Conservation (phyloP, 2,329 filamentous ascomycete species). For the Colletotrichum theobromicola region DNA sequence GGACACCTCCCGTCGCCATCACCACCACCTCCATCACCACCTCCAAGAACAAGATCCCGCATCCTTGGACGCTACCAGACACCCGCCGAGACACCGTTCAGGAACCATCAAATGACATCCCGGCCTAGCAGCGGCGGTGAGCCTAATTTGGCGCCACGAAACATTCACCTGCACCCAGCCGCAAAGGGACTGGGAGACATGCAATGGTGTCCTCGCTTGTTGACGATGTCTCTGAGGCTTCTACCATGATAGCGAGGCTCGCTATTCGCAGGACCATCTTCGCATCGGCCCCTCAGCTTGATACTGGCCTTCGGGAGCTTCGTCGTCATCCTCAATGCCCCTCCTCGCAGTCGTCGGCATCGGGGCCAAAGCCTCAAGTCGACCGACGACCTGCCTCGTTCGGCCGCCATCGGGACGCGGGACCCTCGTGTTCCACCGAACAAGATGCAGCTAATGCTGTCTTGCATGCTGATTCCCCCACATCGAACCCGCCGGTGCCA, state of each 20-base stretch:
- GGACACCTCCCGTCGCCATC: not conserved
- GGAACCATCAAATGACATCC: not conserved
- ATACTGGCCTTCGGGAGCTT: not conserved
- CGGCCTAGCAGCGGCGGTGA: not conserved
- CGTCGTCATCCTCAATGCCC: not conserved
- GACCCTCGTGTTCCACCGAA: constrained; percentile 6
- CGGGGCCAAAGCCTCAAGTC: not conserved
- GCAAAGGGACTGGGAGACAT: not conserved
- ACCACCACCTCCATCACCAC: not conserved
- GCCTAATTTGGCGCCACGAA: not conserved
- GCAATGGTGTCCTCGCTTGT: not conserved
- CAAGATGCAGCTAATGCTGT: constrained; percentile 11
- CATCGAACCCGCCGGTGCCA: not conserved
- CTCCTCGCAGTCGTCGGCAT: not conserved
- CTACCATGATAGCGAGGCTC: not conserved
- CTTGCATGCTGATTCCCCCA: constrained; percentile 16
- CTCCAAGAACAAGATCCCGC: not conserved
- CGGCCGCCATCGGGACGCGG: not conserved
- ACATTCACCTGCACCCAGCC: not conserved
- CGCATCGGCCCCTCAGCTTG: not conserved
- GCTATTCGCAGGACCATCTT: not conserved
- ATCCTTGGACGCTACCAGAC: not conserved
- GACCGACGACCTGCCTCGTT: constrained; percentile 7
- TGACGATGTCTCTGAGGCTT: not conserved
- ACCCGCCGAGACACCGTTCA: not conserved